These are phyloP conservation scores for Dendrobium catenatum DNA, from an alignment of 106 monocot genomes.

Conservation along the genomic window DNA sequence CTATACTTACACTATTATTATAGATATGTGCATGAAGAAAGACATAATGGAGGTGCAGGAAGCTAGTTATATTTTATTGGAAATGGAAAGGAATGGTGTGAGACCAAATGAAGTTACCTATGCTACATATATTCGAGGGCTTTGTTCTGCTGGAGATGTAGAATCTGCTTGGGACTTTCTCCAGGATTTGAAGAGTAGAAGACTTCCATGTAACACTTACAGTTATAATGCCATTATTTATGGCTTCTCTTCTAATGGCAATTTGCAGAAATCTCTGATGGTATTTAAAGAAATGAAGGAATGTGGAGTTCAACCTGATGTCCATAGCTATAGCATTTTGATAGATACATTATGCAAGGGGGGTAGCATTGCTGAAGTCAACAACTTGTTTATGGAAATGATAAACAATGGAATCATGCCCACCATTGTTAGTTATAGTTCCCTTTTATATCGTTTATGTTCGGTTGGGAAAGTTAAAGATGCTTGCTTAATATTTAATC, in stretches of 20 bases:
- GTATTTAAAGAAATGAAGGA: slow-evolving; percentile 19
- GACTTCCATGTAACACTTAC: slow-evolving; percentile 3
- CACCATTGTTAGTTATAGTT: slow-evolving; percentile 11
- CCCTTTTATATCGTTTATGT: slow-evolving; percentile 9
- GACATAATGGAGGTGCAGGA: not conserved
- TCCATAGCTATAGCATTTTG: slow-evolving; percentile 13
- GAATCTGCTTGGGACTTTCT: slow-evolving; percentile 17
- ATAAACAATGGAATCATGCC: slow-evolving; percentile 4
- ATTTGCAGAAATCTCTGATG: slow-evolving; percentile 3
- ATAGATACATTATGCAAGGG: slow-evolving; percentile 9
- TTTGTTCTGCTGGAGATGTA: slow-evolving; percentile 4
- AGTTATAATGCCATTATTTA: slow-evolving; percentile 17
- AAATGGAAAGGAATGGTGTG: slow-evolving; percentile 14
- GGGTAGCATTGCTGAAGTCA: slow-evolving; percentile 2
- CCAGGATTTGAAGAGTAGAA: slow-evolving; percentile 4
- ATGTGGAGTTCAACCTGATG: slow-evolving; percentile 8
- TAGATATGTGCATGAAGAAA: slow-evolving; percentile 7
- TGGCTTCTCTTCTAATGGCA: slow-evolving; percentile 7
- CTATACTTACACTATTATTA: slow-evolving; percentile 12
- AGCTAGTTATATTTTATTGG: slow-evolving; percentile 5
- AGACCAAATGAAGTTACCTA: slow-evolving; percentile 11
- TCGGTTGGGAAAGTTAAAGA: slow-evolving; percentile 1
- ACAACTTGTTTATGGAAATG: slow-evolving; percentile 14
- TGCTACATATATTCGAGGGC: slow-evolving; percentile 12
- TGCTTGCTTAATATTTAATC: slow-evolving; percentile 3